Percentiles rank a stretch among this genome's conserved stretches.
These are phyloP conservation scores for Dendryphion nanum DNA, from an alignment of 2,329 filamentous ascomycete genomes.

Conservation along the genomic window DNA sequence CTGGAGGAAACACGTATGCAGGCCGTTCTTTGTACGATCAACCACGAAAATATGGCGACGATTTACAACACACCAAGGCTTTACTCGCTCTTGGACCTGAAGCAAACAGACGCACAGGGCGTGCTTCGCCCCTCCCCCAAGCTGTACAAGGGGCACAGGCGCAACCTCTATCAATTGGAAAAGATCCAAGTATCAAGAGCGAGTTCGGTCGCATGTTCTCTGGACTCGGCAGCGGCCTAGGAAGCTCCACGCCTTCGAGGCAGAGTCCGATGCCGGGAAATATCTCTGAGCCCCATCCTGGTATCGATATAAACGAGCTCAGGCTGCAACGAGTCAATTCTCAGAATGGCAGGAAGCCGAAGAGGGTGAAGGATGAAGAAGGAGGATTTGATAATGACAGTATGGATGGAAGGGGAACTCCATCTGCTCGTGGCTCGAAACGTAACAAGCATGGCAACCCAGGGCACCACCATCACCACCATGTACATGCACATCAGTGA, in stretches of 20 bases:
- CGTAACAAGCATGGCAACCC: conserved; percentile 52
- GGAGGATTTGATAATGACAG: conserved; percentile 64
- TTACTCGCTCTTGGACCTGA: conserved; percentile 72
- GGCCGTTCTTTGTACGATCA: conserved; percentile 44
- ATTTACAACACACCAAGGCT: conserved; percentile 62
- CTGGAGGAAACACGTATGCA: conserved; percentile 23
- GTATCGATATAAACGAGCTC: conserved; percentile 28
- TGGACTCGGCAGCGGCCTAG: conserved; percentile 75
- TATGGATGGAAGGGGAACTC: conserved; percentile 61
- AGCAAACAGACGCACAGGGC: conserved; percentile 76
- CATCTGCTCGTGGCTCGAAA: conserved; percentile 66
- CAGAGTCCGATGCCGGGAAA: conserved; percentile 48
- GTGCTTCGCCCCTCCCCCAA: conserved; percentile 85
- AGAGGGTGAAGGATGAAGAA: conserved; percentile 78
- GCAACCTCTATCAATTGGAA: conserved; percentile 72
- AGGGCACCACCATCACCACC: conserved; percentile 62
- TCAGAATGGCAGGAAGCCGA: conserved; percentile 35
- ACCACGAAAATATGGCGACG: too few relatives aligned
- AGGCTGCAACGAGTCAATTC: conserved; percentile 37
- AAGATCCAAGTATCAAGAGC: conserved; percentile 87
- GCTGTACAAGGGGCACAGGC: conserved; percentile 90
- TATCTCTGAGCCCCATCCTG: conserved; percentile 22
- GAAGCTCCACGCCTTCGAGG: conserved; percentile 55
- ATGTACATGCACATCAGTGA: conserved; percentile 50
- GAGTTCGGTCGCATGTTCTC: conserved; percentile 95